These are phyloP conservation scores for Euphorbia peplus DNA, from an alignment of 345 rosid species.

Conservation along the genomic window DNA sequence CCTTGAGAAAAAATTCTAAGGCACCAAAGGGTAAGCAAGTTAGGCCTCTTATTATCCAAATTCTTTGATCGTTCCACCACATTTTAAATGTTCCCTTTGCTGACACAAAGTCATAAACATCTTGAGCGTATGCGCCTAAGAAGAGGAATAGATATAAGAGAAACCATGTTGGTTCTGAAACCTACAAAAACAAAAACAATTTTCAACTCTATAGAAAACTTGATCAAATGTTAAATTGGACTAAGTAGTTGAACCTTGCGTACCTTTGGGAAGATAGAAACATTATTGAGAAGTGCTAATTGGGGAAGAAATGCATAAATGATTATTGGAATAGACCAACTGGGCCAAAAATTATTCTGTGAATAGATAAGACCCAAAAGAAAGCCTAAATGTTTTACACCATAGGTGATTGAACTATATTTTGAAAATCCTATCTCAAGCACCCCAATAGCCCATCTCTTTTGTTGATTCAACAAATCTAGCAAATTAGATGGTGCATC, in stretches of 20 bases:
- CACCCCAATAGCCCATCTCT: slow-evolving; percentile 71
- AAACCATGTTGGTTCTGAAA: slow-evolving; percentile 47
- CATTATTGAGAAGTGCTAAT: slow-evolving; percentile 45
- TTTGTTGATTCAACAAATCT: slow-evolving; percentile 48
- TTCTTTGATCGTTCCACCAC: slow-evolving; percentile 84
- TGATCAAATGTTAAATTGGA: too few relatives aligned
- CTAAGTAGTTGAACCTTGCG: too few relatives aligned
- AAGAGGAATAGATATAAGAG: slow-evolving; percentile 56
- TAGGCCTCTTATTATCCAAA: slow-evolving; percentile 51
- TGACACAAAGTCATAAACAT: slow-evolving; percentile 34
- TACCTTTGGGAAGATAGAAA: slow-evolving; percentile 55
- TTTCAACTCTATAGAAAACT: neutral
- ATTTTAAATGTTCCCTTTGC: slow-evolving; percentile 38
- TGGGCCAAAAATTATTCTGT: slow-evolving; percentile 45
- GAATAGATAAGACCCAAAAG: slow-evolving; percentile 38
- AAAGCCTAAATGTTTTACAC: slow-evolving; percentile 38
- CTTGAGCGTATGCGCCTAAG: slow-evolving; percentile 59
- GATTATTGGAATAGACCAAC: slow-evolving; percentile 43
- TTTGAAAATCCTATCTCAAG: slow-evolving; percentile 41
- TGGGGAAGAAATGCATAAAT: slow-evolving; percentile 65
- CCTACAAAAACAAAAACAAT: slow-evolving; percentile 24
- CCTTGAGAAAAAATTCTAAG: slow-evolving; percentile 42
- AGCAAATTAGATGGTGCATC: slow-evolving; percentile 45
- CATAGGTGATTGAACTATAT: slow-evolving; percentile 45
- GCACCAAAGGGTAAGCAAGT: slow-evolving; percentile 41